Evolutionary conservation across 2,329 filamentous ascomycete genomes (phyloP), one percentile per base, ranked within the genome.

Genomic region (Curvularia lunata): DNA sequence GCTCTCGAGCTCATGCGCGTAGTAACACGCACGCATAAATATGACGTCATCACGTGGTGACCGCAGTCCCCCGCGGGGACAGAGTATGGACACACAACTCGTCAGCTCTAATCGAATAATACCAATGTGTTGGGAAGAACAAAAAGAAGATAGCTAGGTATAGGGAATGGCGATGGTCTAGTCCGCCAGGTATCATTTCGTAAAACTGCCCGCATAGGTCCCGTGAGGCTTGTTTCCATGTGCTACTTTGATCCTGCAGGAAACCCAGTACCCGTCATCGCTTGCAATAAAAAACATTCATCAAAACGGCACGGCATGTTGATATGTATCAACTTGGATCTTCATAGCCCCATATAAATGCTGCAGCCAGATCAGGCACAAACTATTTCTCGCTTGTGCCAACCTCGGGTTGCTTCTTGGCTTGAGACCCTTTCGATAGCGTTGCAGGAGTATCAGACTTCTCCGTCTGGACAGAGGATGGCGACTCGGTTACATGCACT

Each of bases 111-210:
- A 5, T 56, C 19, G 30, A 34, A 16, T 56, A 45, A 34, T 30
- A 42, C 47, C 43, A 57, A 21, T 32, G 38, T 55, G 37, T 58
- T 43, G 32, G 46, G 54, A 50, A 54, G 30, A 56, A 52, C 58
- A 60, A 56, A 59, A 55, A 61, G 12, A 10, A 16, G 51, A 61
- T 63, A 62, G 48, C 40, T 58, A 59, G 45, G 57, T 43, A 57
- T 56, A 56, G 64, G 58, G 60, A 61, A 66, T 65, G 73, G 69
- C 70, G 70, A 68, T 65, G 57, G 60, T 58, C 47, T 62, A 65
- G 59, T 64, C 69, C 71, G 71, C 69, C 71, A 75, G 73, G 73
- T 76, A 76, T 76, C 73, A 74, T 68, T 70, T 72, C 67, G 69
- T 74, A 63, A 71, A 62, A 58, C 57, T 64, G 64, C 55, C 53